Base-by-base conservation (phyloP, 2,329 filamentous ascomycete species). In the Aureobasidium sp. region DNA sequence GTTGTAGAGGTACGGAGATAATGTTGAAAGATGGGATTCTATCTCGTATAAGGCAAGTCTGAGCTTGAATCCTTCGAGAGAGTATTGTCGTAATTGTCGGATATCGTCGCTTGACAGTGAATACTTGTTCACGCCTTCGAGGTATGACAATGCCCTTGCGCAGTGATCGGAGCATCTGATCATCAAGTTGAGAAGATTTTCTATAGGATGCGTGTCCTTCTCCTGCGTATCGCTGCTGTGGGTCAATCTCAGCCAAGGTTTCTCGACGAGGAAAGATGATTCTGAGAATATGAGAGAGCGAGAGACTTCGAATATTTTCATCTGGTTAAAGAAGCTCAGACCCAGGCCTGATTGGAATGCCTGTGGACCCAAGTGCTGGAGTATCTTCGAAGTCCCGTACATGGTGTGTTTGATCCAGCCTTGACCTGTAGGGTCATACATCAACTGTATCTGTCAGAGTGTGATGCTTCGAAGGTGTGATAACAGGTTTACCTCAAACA, bases 371-470 rank as follows among this genome's bases (percentile, higher is more conserved):
- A 53, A 20, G 7, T 39, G 23, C 13, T 53, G 34, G 20, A 53
- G 20, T 7, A 53, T 27, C 13, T 27, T 53, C 0, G 50, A 53
- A 36, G 50, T 53, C 1, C 50, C 50, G 23, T 27, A 39, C 50
- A 53, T 53, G 5, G 50, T 53, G 34, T 53, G 50, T 29, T 53
- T 32, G 34, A 53, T 53, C 50, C 50, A 53, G 13, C 50, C 50
- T 53, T 53, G 7, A 2, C 50, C 50, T 7, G 50, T 53, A 5
- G 50, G 36, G 12, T 53, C 50, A 9, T 53, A 53, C 50, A 53
- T 53, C 2, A 53, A 12, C 50, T 53, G 34, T 26, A 27, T 20
- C 4, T 8, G 34, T 52, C 20, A 52, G 32, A n/a, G 12, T 1
- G 6, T 26, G 9, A 2, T 5, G 34, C 12, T 3, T 5, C 4